Conservation (phyloP, 371 early-diverging fungal species). For the Funneliformis caledonium region DNA sequence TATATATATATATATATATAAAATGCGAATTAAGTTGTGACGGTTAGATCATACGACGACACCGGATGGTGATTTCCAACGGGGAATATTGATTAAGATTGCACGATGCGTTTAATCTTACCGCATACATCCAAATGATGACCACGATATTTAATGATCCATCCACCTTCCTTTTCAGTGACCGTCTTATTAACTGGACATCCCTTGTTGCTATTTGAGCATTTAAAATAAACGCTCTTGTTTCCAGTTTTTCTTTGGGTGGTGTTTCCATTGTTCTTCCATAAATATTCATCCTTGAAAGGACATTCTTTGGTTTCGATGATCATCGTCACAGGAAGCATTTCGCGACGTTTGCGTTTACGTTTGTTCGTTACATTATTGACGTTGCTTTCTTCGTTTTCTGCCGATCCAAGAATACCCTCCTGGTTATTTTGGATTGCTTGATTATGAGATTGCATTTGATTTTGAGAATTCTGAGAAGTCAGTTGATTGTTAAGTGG, state of each 20-base stretch:
- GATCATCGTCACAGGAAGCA: slow-evolving; percentile 69
- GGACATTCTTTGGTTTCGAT: slow-evolving; percentile 65
- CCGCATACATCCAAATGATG: slow-evolving; percentile 64
- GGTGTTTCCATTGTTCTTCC: slow-evolving; percentile 72
- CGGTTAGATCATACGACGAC: not conserved
- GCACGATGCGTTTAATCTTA: slow-evolving; percentile 42
- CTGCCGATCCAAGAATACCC: not conserved
- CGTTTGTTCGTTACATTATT: slow-evolving; percentile 42
- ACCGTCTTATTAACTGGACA: slow-evolving; percentile 66
- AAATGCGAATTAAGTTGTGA: not conserved
- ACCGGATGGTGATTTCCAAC: not conserved
- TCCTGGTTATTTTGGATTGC: not conserved
- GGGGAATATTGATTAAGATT: not conserved
- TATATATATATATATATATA: not conserved
- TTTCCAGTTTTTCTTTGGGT: slow-evolving; percentile 66
- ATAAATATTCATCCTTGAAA: slow-evolving; percentile 60
- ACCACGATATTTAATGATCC: slow-evolving; percentile 67
- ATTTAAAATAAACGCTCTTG: slow-evolving; percentile 66
- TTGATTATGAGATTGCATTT: not conserved
- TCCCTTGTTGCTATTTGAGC: slow-evolving; percentile 55
- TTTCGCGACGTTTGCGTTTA: slow-evolving; percentile 64
- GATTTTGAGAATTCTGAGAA: not conserved
- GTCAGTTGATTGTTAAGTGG: not conserved
- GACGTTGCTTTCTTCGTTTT: not conserved
- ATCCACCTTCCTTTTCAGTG: slow-evolving; percentile 64